Percentiles rank a stretch among this genome's conserved stretches.
These are phyloP conservation scores for Vitis hybrid DNA, from an alignment of 177 flowering plant genomes.

Conservation along the genomic window DNA sequence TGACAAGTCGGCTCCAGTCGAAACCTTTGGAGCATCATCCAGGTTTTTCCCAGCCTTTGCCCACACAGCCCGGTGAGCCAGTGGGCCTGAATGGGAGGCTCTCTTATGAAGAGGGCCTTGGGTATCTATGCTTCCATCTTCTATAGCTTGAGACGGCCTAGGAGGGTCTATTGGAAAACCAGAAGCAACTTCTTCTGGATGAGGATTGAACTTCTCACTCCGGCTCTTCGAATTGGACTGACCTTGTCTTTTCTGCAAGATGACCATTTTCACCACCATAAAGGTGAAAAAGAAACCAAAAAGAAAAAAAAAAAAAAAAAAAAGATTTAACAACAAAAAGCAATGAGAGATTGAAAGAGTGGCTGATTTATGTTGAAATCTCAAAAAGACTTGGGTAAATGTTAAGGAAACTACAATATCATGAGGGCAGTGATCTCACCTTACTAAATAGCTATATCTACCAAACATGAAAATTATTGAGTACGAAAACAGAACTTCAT, in stretches of 20 bases:
- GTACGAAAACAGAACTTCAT: too few species aligned
- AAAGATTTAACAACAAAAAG: neutral
- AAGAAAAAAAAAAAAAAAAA: neutral
- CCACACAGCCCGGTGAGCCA: conserved; percentile 81
- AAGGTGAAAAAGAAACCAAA: neutral
- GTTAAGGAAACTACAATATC: too few species aligned
- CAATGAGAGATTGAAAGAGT: neutral
- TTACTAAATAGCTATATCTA: too few species aligned
- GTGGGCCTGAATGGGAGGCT: conserved; percentile 94
- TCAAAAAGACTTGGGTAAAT: too few species aligned
- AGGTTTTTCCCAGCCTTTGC: conserved; percentile 58
- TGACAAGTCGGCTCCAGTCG: conserved; percentile 60
- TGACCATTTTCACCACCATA: neutral
- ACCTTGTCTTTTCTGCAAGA: conserved; percentile 73
- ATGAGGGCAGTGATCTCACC: too few species aligned
- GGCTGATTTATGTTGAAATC: too few species aligned
- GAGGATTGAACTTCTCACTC: conserved; percentile 89
- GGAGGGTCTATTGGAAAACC: conserved; percentile 98
- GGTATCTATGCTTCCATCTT: conserved; percentile 41
- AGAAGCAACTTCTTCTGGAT: conserved; percentile 90
- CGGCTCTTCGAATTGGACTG: conserved; percentile 78
- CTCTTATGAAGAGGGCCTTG: conserved; percentile 60
- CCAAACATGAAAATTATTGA: too few species aligned
- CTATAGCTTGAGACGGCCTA: conserved; percentile 63
- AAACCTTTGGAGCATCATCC: conserved; percentile 72